A percentile compares a stretch with the other conserved stretches of the same genome.
phyloP scores from a whole-genome alignment of 139 green algal species.

The Desmodesmus armatus region DNA sequence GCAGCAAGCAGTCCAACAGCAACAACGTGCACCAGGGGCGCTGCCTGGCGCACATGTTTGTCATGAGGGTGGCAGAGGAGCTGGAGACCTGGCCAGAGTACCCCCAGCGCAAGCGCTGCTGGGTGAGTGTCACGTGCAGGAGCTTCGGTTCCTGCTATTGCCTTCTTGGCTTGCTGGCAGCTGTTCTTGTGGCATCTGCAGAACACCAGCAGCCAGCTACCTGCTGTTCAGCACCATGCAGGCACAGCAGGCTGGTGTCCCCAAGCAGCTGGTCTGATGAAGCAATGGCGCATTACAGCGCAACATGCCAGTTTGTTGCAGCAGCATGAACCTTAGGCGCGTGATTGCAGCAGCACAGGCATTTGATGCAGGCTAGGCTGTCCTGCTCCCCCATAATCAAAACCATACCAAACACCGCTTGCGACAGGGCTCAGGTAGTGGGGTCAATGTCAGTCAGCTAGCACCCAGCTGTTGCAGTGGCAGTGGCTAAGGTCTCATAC shows the following conservation, averaged over 20 bases:
- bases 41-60: conserved; percentile 86
- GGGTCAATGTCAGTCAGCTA: too few relatives aligned
- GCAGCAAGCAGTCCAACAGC: conserved; percentile 60
- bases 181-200: too few relatives aligned
- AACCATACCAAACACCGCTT: too few relatives aligned
- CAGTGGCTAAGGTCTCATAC: not conserved
- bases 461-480: too few relatives aligned
- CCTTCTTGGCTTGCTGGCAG: not conserved
- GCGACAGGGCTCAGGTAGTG: too few relatives aligned
- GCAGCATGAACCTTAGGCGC: too few relatives aligned
- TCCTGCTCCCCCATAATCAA: not conserved
- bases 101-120: conserved; percentile 72
- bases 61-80: conserved; percentile 87
- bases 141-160: not conserved
- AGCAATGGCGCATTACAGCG: not conserved
- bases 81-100: conserved; percentile 88
- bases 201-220: not conserved
- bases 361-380: not conserved
- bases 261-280: not conserved
- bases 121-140: conserved; percentile 65
- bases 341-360: not conserved
- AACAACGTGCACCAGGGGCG: conserved; percentile 52
- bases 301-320: not conserved
- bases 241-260: not conserved
- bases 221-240: not conserved